Conservation (phyloP, 1,139 yeast species). For the Protomyces macrosporus region DNA sequence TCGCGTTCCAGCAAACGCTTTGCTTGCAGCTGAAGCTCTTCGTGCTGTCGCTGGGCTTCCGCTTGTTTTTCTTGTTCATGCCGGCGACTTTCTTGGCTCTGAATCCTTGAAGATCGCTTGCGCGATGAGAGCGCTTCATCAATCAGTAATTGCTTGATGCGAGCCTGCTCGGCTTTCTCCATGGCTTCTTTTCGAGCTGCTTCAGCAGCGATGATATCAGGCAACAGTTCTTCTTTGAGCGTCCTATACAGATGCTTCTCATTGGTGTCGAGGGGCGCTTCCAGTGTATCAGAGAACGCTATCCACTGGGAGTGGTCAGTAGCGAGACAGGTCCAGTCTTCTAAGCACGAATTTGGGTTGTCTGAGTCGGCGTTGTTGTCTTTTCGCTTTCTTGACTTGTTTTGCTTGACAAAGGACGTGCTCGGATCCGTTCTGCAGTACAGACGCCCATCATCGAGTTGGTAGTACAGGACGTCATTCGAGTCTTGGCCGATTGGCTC, state of each 20-base stretch:
- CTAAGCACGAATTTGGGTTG: not conserved
- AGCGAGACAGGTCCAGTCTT: constrained; percentile 19
- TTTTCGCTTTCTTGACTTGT: not conserved
- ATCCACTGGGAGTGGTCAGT: constrained; percentile 11
- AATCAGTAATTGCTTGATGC: constrained; percentile 5
- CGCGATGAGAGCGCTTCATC: constrained; percentile 8
- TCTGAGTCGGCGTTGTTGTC: not conserved
- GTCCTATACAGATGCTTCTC: not conserved
- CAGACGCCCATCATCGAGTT: constrained; percentile 14
- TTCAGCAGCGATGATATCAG: constrained; percentile 4
- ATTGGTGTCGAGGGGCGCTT: not conserved
- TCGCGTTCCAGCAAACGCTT: not conserved
- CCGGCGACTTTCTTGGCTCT: constrained; percentile 8
- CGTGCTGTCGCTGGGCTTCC: constrained; percentile 1
- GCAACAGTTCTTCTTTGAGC: not conserved
- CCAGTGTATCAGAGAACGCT: not conserved
- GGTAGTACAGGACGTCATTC: constrained; percentile 2
- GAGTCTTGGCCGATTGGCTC: constrained; percentile 13
- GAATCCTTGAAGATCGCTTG: constrained; percentile 20
- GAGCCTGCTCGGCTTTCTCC: constrained; percentile 7
- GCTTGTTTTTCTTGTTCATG: constrained; percentile 1
- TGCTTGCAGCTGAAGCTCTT: constrained; percentile 1
- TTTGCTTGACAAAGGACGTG: not conserved
- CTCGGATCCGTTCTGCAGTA: constrained; percentile 9
- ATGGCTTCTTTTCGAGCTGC: not conserved